Base-by-base conservation (phyloP, 2,329 filamentous ascomycete genomes). In the Zopfia rhizophila region DNA sequence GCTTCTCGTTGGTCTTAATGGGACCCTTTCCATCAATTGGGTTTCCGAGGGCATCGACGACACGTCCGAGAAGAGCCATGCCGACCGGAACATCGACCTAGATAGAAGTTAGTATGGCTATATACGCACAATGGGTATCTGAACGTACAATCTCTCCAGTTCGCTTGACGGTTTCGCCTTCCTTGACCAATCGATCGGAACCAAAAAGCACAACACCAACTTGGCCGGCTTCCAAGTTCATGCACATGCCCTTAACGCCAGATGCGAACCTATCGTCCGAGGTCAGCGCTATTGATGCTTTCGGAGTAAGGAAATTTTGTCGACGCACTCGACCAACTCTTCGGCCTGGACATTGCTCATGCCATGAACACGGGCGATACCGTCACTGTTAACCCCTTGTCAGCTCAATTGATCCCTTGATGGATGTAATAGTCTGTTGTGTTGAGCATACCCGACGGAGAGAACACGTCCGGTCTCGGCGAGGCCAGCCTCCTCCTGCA, bases 121-220 rank as follows among this genome's bases (percentile, higher is more conserved):
- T 24, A 22, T 19, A 6, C 7, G 10, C 28, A 14, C 22, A 14
- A 21, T 16, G 25, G 24, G 17, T 36, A 32, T 25, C 27, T 44
- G 19, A 45, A 84, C 91, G 81, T 80, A 96, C 94, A 88, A 99
- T 99, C 82, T 96, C 85, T 78, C 94, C 94, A 72, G 94, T 99
- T 88, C 94, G 93, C 89, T 96, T 97, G 80, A 99, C 94, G 63
- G 90, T 93, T 86, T 99, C 93, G 75, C 94, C 94, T 82, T 99
- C 94, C 85, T 91, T 94, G 87, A 99, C 94, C 71, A 97, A 86
- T 92, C 94, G 92, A 83, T 99, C 94, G 75, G 94, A 97, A 88
- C 94, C 94, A 86, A 99, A 99, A 75, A 99, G 86, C 86, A 99
- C 94, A 73, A 99, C 92, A 96, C 94, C 94, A 82, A 99, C 94